Evolutionary conservation across 139 green algal genomes (phyloP).

Genomic region (Chlamydomonas sp.): DNA sequence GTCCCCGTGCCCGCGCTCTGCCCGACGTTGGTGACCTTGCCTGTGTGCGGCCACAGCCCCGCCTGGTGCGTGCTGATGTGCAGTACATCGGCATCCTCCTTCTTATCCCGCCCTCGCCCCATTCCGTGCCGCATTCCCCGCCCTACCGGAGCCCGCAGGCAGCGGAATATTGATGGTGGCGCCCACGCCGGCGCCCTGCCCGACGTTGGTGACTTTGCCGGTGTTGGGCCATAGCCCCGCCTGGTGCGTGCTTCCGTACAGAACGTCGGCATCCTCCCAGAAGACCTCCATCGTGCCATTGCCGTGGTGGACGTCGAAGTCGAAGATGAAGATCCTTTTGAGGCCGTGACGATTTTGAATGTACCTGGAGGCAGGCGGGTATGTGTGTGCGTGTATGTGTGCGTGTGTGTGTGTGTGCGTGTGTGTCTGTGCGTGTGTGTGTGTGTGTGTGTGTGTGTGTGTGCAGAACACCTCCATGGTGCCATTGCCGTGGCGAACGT

Average conservation of each 20-base stretch:
- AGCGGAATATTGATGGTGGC: conserved; percentile 76
- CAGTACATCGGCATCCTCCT: neutral
- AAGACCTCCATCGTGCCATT: conserved; percentile 82
- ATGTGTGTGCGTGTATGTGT: too few species aligned
- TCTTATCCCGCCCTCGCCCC: too few species aligned
- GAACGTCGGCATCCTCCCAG: conserved; percentile 56
- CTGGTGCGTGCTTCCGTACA: conserved; percentile 85
- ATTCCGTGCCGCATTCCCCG: too few species aligned
- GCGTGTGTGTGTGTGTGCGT: too few species aligned
- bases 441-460: too few species aligned
- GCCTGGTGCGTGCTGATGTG: neutral
- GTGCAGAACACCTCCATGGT: conserved; percentile 80
- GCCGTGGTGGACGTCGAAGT: conserved; percentile 77
- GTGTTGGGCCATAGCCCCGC: too few species aligned
- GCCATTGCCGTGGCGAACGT: conserved; percentile 71
- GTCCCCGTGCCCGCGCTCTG: conserved; percentile 52
- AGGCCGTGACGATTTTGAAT: conserved; percentile 20
- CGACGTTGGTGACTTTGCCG: neutral
- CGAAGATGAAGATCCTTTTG: conserved; percentile 68
- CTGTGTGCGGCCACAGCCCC: conserved; percentile 44
- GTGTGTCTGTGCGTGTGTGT: too few species aligned
- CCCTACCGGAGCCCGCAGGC: conserved; percentile 42
- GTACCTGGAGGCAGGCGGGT: conserved; percentile 4
- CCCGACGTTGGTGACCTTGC: conserved; percentile 59
- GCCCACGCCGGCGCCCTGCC: conserved; percentile 46